A percentile compares a stretch with the other conserved stretches of the same genome.
These are phyloP conservation scores for Quercus mongolica DNA, from an alignment of 306 rosid species.

Conservation along the genomic window DNA sequence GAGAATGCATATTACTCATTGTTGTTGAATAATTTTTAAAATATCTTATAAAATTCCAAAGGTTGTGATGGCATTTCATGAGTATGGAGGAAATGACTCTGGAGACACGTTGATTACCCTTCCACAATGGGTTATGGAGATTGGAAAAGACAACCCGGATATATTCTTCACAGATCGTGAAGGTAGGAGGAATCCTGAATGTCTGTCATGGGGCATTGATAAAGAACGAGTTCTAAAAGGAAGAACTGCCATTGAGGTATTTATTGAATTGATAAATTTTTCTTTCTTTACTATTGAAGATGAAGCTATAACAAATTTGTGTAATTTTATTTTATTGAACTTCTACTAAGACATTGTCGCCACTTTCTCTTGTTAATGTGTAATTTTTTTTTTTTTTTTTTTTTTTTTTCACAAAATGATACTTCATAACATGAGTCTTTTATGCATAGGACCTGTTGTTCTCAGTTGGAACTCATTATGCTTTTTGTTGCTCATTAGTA, in stretches of 20 bases:
- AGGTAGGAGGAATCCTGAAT: conserved; percentile 92
- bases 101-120: conserved; percentile 65
- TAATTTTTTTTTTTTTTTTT: background rate
- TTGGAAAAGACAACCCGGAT: conserved; percentile 83
- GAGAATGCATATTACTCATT: conserved; percentile 16
- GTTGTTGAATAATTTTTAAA: conserved; percentile 28
- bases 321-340: background rate
- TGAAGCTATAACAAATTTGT: background rate
- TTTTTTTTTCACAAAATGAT: background rate
- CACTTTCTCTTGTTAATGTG: background rate
- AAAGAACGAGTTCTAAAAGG: conserved; percentile 90
- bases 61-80: conserved; percentile 98
- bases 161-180: conserved; percentile 96
- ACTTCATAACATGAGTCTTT: background rate
- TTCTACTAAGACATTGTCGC: background rate
- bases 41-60: conserved; percentile 40
- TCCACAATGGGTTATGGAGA: conserved; percentile 91
- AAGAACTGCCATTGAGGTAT: conserved; percentile 96
- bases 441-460: background rate
- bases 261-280: background rate
- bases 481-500: no score
- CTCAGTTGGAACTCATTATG: background rate
- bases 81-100: conserved; percentile 66
- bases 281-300: conserved; percentile 5
- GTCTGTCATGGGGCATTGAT: conserved; percentile 92